Evolutionary conservation across 2,329 filamentous ascomycete species (phyloP).

Genomic region (Sporothrix inflata): DNA sequence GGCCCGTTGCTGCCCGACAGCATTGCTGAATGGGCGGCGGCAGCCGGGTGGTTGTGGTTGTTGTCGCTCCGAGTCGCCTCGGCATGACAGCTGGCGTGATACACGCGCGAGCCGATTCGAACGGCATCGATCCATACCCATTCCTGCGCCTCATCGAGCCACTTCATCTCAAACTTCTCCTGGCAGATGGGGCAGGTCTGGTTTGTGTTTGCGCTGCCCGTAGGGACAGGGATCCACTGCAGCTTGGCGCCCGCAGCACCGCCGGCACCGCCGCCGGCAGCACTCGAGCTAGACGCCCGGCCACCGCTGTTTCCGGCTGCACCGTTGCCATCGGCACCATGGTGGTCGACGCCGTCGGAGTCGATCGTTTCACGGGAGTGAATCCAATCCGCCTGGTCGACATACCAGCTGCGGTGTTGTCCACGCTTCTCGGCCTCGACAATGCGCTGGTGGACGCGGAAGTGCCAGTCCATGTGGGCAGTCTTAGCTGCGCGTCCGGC

Average conservation of each 20-base stretch:
- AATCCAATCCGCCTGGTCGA: constrained; percentile 92
- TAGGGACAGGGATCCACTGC: constrained; percentile 81
- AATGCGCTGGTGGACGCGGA: constrained; percentile 87
- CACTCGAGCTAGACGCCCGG: neutral
- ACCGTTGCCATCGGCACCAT: constrained; percentile 35
- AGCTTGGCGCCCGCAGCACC: constrained; percentile 52
- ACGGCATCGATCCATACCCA: constrained; percentile 95
- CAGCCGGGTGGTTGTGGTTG: constrained; percentile 36
- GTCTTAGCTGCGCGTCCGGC: constrained; percentile 85
- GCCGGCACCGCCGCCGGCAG: constrained; percentile 34
- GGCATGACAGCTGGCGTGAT: constrained; percentile 85
- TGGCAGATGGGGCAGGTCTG: constrained; percentile 91
- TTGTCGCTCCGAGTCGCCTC: constrained; percentile 73
- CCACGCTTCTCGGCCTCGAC: constrained; percentile 83
- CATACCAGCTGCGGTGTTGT: constrained; percentile 92
- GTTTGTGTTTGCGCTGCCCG: constrained; percentile 73
- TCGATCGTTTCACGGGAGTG: constrained; percentile 81
- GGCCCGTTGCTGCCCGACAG: constrained; percentile 8
- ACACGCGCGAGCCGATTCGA: constrained; percentile 76
- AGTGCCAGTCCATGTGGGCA: constrained; percentile 97
- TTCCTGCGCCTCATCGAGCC: constrained; percentile 90
- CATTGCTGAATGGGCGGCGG: constrained; percentile 30
- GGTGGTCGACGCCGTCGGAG: constrained; percentile 51
- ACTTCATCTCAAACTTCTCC: constrained; percentile 89
- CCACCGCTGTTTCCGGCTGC: constrained; percentile 28